Base-by-base conservation (phyloP, 2,329 filamentous ascomycete species). In the Aspergillus alliaceus region DNA sequence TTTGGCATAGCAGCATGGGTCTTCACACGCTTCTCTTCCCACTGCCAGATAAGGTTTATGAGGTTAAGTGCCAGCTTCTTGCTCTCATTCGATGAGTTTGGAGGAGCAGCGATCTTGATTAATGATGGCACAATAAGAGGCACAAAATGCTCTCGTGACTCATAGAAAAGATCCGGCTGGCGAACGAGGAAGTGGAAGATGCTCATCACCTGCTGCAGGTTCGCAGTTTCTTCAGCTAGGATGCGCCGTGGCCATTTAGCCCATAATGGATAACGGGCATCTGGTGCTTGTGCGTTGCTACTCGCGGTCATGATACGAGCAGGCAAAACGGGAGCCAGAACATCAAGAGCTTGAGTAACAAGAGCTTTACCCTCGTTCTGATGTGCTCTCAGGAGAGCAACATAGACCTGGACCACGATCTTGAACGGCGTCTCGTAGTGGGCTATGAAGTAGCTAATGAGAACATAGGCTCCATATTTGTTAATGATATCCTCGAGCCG, bases 401-500 rank as follows among this genome's bases (percentile, higher is more conserved):
- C 88, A 70, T 99, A 99, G 22, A 99, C 93, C 72, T 98, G 93
- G 20, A 90, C 90, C 3, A 95, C 92, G 55, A 99, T 98, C 82
- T 98, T 99, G 12, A 90, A 84, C 0, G 95, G 96, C 0, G 95
- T 98, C 66, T 99, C 96, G 70, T 96, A 99, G 62, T 96, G 90
- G 0, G 91, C 91, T 66, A 99, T 97, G 78, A 99, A 99, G 75
- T 97, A 99, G 2, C 91, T 92, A 59, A 99, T 96, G 6, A 99
- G 86, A 5, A 97, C 93, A 68, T 99, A 99, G 2, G 95, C 93
- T 0, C 93, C 95, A 72, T 98, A 95, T 75, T 99, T 99, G 80
- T 98, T 99, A 79, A 99, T 96, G 56, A 96, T 90, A 73, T 99
- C 95, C 69, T 99, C 96, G n/a, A 99, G 84, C 24, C 91, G 87